Evolutionary conservation across 169 alveolate species (phyloP).

Genomic region (Perkinsus marinus): DNA sequence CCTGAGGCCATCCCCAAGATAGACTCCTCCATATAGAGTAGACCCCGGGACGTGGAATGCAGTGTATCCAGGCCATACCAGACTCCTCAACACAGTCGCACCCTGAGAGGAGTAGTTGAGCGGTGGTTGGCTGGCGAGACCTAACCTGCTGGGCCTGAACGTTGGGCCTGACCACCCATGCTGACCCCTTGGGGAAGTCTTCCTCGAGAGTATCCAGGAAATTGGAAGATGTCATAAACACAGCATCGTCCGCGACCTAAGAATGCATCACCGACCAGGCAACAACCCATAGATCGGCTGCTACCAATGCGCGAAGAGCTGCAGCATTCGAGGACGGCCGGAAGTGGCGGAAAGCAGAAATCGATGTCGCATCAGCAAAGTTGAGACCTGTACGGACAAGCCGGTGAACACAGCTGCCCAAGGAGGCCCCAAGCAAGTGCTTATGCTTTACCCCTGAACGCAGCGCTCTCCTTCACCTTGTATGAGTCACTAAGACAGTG

Average conservation of each 20-base stretch:
- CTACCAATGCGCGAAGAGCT: background rate
- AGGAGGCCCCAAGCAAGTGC: background rate
- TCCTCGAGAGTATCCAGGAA: constrained; percentile 40
- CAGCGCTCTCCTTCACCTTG: constrained; percentile 51
- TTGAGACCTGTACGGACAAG: constrained; percentile 28
- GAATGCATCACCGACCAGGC: constrained; percentile 8
- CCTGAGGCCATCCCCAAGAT: constrained; percentile 63
- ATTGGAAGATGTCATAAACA: constrained; percentile 30
- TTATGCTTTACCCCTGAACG: background rate
- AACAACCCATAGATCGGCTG: constrained; percentile 9
- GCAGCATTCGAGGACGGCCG: constrained; percentile 22
- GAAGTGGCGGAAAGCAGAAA: constrained; percentile 43
- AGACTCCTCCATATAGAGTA: constrained; percentile 47
- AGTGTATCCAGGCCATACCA: constrained; percentile 63
- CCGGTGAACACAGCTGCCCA: background rate
- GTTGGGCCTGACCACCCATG: background rate
- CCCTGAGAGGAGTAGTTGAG: constrained; percentile 28
- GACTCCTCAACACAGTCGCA: constrained; percentile 35
- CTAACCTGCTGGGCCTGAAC: constrained; percentile 47
- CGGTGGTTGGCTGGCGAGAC: background rate
- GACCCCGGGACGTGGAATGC: constrained; percentile 52
- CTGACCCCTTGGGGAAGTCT: constrained; percentile 45
- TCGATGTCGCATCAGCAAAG: constrained; percentile 15
- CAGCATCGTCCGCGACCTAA: constrained; percentile 46
- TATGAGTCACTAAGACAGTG: constrained; percentile 50